Conservation (phyloP, 768 basidiomycete genomes). For the Gymnopilus dilepis region DNA sequence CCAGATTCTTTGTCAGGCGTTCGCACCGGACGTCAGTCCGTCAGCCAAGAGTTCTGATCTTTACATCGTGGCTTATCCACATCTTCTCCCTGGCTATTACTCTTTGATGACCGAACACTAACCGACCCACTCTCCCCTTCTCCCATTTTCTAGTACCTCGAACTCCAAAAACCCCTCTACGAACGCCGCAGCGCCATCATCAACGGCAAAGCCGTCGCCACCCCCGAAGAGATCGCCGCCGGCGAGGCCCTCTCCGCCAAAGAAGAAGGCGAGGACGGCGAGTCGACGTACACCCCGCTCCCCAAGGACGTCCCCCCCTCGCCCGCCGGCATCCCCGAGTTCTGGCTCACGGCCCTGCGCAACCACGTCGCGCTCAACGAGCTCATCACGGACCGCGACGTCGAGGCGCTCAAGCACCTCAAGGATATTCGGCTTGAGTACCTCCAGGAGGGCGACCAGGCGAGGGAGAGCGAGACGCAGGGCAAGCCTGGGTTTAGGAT, state of each 20-base stretch:
- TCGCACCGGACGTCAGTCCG: constrained; percentile 3
- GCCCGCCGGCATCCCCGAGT: constrained; percentile 78
- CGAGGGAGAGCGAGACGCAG: constrained; percentile 49
- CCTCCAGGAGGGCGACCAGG: constrained; percentile 50
- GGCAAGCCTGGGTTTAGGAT: constrained; percentile 92
- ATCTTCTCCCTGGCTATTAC: not conserved
- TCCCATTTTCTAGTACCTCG: constrained; percentile 59
- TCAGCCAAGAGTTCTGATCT: constrained; percentile 2
- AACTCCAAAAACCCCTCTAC: constrained; percentile 83
- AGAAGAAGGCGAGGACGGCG: constrained; percentile 78
- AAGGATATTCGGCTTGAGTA: constrained; percentile 83
- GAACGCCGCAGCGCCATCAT: constrained; percentile 87
- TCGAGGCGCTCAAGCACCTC: constrained; percentile 81
- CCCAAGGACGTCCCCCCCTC: constrained; percentile 53
- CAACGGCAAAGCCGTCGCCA: constrained; percentile 73
- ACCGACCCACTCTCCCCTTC: not conserved
- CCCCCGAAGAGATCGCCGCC: constrained; percentile 80
- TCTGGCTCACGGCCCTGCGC: constrained; percentile 96
- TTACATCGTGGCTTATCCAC: not conserved
- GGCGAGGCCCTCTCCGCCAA: constrained; percentile 77
- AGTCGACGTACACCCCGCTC: constrained; percentile 69
- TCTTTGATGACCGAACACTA: not conserved
- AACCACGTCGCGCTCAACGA: constrained; percentile 89
- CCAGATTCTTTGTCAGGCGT: not conserved
- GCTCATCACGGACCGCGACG: constrained; percentile 93